phyloP scores from a whole-genome alignment of 176 grass and related monocot genomes.

The Oryza glumipatula region DNA sequence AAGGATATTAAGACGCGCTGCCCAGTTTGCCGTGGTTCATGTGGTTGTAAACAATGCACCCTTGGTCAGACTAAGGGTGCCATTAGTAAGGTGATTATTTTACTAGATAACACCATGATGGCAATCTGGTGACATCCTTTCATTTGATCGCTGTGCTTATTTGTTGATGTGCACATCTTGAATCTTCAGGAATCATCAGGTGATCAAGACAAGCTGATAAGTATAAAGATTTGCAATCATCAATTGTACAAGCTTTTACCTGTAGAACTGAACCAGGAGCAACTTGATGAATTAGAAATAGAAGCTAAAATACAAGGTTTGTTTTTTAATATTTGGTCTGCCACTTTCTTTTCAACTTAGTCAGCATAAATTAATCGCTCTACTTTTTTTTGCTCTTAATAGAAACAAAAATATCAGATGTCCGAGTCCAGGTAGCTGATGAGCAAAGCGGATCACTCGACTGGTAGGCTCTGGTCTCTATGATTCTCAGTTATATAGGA shows the following conservation, averaged over 20 bases:
- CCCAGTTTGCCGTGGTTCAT: slow-evolving; percentile 76
- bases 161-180: slow-evolving; percentile 34
- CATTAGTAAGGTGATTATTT: slow-evolving; percentile 47
- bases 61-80: slow-evolving; percentile 45
- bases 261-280: slow-evolving; percentile 72
- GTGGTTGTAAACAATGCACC: slow-evolving; percentile 71
- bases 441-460: slow-evolving; percentile 55
- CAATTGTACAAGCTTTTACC: slow-evolving; percentile 87
- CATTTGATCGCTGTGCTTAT: slow-evolving; percentile 20
- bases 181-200: slow-evolving; percentile 54
- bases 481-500: slow-evolving; percentile 35
- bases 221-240: slow-evolving; percentile 72
- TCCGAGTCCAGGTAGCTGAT: slow-evolving; percentile 72
- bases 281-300: slow-evolving; percentile 90
- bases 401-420: slow-evolving; percentile 74
- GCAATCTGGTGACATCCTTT: slow-evolving; percentile 21
- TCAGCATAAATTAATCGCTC: slow-evolving; percentile 21
- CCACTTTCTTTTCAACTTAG: background rate
- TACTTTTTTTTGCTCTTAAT: slow-evolving; percentile 26
- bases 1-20: slow-evolving; percentile 72
- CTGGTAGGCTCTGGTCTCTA: slow-evolving; percentile 62
- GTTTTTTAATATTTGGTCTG: slow-evolving; percentile 17
- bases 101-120: slow-evolving; percentile 11
- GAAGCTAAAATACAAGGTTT: slow-evolving; percentile 93
- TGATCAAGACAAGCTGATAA: slow-evolving; percentile 50